Base-by-base conservation (phyloP, 83 land plant genomes). In the Picea abies region DNA sequence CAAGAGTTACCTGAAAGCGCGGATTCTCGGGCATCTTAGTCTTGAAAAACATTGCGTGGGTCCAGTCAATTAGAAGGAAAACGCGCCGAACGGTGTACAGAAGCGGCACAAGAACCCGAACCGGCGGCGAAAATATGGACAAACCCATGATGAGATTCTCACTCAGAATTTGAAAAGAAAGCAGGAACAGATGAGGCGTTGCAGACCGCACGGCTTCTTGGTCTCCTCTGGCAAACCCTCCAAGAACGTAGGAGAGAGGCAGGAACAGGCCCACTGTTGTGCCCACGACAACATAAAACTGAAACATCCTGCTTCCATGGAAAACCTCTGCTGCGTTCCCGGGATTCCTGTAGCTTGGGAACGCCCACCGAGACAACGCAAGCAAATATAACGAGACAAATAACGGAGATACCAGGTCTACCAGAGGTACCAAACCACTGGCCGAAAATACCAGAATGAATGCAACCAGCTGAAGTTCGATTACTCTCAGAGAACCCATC, bases 401-500 rank as follows among this genome's bases (percentile, higher is more conserved):
- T 20, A 89, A 87, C 0, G 98, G 99, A 88, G 93, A 96, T 79
- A 84, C 62, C 44, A 96, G 88, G 85, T 96, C 99, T 75, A 90
- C 69, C 69, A 96, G 80, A 0, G 99, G 98, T 75, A 96, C 98
- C 37, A 96, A 86, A 32, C 99, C 99, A 79, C 94, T 93, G 16
- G 89, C 96, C 37, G 99, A 96, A 90, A 96, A 95, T n/a, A 96
- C 99, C 85, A 95, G 86, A 67, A 96, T 96, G 92, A 96, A 96
- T 20, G 98, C 96, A 29, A 96, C 98, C 69, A 96, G 92, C 82
- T 96, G 99, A 17, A 96, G 89, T 83, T 96, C 98, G 29, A 96
- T 96, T 10, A 96, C 92, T 0, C 99, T 89, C 15, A 96, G 90
- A 4, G 98, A 94, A 5, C 98, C 97, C 98, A 96, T 91, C 64